Evolutionary conservation across 2,329 filamentous ascomycete genomes (phyloP), one percentile per base, ranked within the genome.

Genomic region (Fusarium avenaceum): DNA sequence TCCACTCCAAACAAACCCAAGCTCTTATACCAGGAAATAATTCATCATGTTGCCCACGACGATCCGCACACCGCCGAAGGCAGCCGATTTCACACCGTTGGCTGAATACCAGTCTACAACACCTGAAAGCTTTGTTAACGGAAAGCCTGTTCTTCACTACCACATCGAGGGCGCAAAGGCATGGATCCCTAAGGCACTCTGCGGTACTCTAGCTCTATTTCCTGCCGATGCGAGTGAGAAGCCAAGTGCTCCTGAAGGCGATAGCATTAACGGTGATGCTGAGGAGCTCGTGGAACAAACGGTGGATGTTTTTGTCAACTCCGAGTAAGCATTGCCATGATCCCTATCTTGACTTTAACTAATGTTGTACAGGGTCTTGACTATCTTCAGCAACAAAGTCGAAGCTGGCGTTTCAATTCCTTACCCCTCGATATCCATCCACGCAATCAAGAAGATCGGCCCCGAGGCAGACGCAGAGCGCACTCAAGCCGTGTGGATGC

Each of bases 401-500:
- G 81, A 83, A 35, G 84, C 80, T 19, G 92, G 92, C 65, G 79
- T 93, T 44, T 84, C 87, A 40, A 91, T 94, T 68, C 88, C 90
- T 0, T 95, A 94, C 78, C 91, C 89, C 4, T 82, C 87, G 63
- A 92, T 95, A 76, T 89, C 89, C 22, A 88, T 94, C 17, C 92
- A 94, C 76, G 92, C 91, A 1, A 87, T 91, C 71, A 90, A 92
- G 78, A 86, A 88, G 57, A 81, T 86, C 72, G 76, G 75, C 49
- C 56, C 64, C 64, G 77, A 80, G 44, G 75, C 80, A 28, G 78
- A 81, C 20, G 76, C 80, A 39, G 61, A 72, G 14, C 75, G 78
- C 20, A 76, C 78, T 46, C 81, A 84, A 57, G 83, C 84, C 7
- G 83, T 93, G 17, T 90, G 90, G 79, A 87, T 92, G 82, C 89